Evolutionary conservation across 2,329 filamentous ascomycete species (phyloP).

Genomic region (Aspergillus sojae): DNA sequence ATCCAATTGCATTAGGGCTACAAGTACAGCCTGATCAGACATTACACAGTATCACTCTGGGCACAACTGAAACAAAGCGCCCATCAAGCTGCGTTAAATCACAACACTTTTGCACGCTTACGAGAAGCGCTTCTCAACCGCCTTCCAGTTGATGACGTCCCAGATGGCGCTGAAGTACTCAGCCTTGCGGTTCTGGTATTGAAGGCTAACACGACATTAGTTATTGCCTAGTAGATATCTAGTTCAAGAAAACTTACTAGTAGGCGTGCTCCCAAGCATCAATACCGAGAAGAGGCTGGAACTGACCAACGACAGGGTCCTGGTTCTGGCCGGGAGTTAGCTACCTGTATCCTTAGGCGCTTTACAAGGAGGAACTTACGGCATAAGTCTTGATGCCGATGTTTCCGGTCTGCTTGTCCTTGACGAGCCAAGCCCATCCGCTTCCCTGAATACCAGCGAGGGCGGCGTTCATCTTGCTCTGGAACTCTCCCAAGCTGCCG

Average conservation of each 20-base stretch:
- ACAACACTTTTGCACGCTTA: slow-evolving; percentile 34
- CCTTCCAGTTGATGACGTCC: slow-evolving; percentile 96
- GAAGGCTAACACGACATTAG: slow-evolving; percentile 57
- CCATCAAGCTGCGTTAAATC: slow-evolving; percentile 17
- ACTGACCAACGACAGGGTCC: slow-evolving; percentile 83
- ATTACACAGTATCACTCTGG: slow-evolving; percentile 9
- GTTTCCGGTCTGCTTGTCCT: slow-evolving; percentile 62
- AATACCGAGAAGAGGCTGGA: slow-evolving; percentile 80
- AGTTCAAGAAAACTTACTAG: slow-evolving; percentile 58
- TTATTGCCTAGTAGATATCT: slow-evolving; percentile 2
- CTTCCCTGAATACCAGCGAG: slow-evolving; percentile 67
- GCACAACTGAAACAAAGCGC: slow-evolving; percentile 11
- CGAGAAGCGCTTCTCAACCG: slow-evolving; percentile 75
- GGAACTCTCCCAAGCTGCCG: slow-evolving; percentile 61
- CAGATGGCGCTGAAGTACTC: slow-evolving; percentile 94
- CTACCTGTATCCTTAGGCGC: not conserved
- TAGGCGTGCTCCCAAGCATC: slow-evolving; percentile 98
- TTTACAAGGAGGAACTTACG: slow-evolving; percentile 36
- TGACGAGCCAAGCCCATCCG: slow-evolving; percentile 66
- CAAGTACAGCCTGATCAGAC: slow-evolving; percentile 13
- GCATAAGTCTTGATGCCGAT: slow-evolving; percentile 67
- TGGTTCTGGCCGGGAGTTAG: slow-evolving; percentile 61
- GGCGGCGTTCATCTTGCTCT: slow-evolving; percentile 66
- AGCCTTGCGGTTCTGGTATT: slow-evolving; percentile 96
- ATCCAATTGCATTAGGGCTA: slow-evolving; percentile 12